A percentile compares a stretch with the other conserved stretches of the same genome.
phyloP scores from a whole-genome alignment of 2,329 filamentous ascomycete genomes.

The Sporothrix protearum region DNA sequence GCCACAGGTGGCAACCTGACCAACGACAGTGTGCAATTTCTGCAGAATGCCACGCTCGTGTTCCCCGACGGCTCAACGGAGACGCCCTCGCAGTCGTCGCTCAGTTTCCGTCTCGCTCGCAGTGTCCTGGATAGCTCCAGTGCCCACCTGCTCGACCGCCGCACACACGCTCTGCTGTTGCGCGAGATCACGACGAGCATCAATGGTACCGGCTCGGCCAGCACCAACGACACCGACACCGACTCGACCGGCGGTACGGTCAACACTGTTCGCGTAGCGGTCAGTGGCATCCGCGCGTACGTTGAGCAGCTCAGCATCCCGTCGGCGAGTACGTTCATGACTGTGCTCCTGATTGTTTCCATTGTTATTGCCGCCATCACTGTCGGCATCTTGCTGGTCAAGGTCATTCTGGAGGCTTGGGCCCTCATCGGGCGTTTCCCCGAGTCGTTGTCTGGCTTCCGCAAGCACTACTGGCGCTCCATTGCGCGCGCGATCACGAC shows the following conservation, averaged over 20 bases:
- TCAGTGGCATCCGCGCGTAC: conserved; percentile 76
- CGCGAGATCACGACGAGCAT: conserved; percentile 51
- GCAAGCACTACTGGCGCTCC: conserved; percentile 93
- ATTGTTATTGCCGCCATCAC: conserved; percentile 81
- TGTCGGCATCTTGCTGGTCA: conserved; percentile 82
- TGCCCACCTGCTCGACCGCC: conserved; percentile 12
- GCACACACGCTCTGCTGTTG: conserved; percentile 13
- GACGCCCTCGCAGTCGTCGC: conserved; percentile 39
- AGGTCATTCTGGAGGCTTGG: conserved; percentile 88
- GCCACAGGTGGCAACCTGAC: conserved; percentile 84
- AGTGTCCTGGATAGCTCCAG: conserved; percentile 46
- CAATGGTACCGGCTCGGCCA: conserved; percentile 36
- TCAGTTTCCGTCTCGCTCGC: conserved; percentile 55
- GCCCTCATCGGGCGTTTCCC: conserved; percentile 86
- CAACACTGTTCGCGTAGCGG: conserved; percentile 42
- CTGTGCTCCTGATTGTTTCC: conserved; percentile 80
- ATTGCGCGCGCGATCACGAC: conserved; percentile 86
- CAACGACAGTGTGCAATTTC: conserved; percentile 67
- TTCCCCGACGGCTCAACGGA: conserved; percentile 59
- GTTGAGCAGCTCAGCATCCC: conserved; percentile 83
- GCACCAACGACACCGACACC: conserved; percentile 26
- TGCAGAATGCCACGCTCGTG: conserved; percentile 72
- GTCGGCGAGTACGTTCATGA: conserved; percentile 93
- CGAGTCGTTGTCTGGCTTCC: conserved; percentile 73
- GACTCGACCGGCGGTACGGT: conserved; percentile 29